These are phyloP conservation scores for Purpureocillium lavendulum DNA, from an alignment of 2,329 filamentous ascomycete genomes.

Conservation along the genomic window DNA sequence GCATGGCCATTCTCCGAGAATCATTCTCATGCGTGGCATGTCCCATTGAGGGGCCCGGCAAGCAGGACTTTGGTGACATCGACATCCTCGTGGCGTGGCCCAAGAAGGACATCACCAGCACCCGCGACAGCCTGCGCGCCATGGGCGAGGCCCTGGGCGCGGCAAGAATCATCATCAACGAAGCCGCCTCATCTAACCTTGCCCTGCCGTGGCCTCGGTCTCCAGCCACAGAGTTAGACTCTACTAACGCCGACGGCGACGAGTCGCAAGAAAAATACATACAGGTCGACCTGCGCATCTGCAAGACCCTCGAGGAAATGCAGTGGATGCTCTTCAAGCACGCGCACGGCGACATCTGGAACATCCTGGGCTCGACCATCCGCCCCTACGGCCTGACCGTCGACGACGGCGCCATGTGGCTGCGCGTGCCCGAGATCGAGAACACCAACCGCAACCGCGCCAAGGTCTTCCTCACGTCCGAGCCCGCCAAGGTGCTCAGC, in stretches of 20 bases:
- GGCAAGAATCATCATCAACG: slow-evolving; percentile 20
- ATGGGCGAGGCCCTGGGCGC: slow-evolving; percentile 34
- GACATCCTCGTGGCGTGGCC: slow-evolving; percentile 54
- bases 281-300: slow-evolving; percentile 62
- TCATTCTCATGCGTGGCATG: slow-evolving; percentile 48
- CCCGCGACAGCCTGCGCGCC: slow-evolving; percentile 20
- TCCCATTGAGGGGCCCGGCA: slow-evolving; percentile 62
- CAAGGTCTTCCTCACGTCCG: slow-evolving; percentile 50
- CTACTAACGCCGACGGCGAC: not conserved
- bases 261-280: slow-evolving; percentile 29
- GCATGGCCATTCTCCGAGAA: slow-evolving; percentile 34
- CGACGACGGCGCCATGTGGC: slow-evolving; percentile 53
- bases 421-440: slow-evolving; percentile 65
- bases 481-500: slow-evolving; percentile 45
- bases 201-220: slow-evolving; percentile 47
- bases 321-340: slow-evolving; percentile 61
- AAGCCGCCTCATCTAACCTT: slow-evolving; percentile 28
- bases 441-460: slow-evolving; percentile 43
- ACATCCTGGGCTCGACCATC: slow-evolving; percentile 53
- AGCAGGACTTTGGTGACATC: slow-evolving; percentile 62
- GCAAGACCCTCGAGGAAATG: slow-evolving; percentile 29
- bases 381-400: slow-evolving; percentile 57
- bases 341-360: slow-evolving; percentile 65
- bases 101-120: slow-evolving; percentile 5
- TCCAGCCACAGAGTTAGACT: not conserved